Evolutionary conservation across 2,329 filamentous ascomycete genomes (phyloP).

Genomic region (Aspergillus fumigatus): DNA sequence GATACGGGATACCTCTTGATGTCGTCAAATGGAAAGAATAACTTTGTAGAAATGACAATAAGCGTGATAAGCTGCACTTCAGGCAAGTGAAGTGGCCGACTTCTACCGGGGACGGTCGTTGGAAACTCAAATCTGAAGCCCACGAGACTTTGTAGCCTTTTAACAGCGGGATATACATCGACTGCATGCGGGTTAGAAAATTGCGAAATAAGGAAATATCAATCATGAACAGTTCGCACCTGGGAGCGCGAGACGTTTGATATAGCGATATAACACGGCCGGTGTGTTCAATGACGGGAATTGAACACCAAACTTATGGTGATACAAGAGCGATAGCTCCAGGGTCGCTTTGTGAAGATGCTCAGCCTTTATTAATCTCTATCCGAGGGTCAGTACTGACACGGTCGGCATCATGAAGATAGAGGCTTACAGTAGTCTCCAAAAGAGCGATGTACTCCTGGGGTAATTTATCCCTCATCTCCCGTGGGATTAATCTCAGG

Average conservation of each 20-base stretch:
- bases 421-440: constrained; percentile 33
- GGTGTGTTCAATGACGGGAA: constrained; percentile 71
- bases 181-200: constrained; percentile 17
- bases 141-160: constrained; percentile 52
- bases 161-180: constrained; percentile 49
- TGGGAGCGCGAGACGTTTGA: constrained; percentile 70
- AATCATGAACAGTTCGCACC: constrained; percentile 44
- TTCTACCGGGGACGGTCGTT: constrained; percentile 35
- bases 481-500: constrained; percentile 40
- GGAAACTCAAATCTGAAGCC: constrained; percentile 56
- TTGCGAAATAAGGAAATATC: neutral
- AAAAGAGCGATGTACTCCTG: constrained; percentile 37
- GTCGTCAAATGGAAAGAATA: constrained; percentile 70
- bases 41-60: constrained; percentile 70
- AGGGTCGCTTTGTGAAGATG: constrained; percentile 62
- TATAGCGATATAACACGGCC: constrained; percentile 63
- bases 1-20: constrained; percentile 48
- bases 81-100: constrained; percentile 54
- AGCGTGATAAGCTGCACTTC: constrained; percentile 70
- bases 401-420: neutral
- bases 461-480: constrained; percentile 43
- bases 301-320: constrained; percentile 62
- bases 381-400: constrained; percentile 2
- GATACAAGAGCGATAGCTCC: constrained; percentile 60
- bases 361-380: constrained; percentile 43